Conservation (phyloP, 768 basidiomycete genomes). For the Rhizopogon sp. region DNA sequence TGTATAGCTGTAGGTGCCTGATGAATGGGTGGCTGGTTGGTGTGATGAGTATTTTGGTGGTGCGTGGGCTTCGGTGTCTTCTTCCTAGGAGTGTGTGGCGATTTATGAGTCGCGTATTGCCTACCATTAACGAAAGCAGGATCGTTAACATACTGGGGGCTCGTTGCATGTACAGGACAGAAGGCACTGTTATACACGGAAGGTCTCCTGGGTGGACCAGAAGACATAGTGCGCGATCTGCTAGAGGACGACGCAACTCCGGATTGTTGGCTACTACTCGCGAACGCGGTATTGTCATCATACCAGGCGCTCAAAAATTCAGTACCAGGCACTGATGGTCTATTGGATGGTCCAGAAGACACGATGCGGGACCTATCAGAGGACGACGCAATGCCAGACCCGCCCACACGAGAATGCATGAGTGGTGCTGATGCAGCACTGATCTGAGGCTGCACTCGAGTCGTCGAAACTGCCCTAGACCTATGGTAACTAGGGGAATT, state of each 20-base stretch:
- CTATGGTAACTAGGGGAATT: too few relatives aligned
- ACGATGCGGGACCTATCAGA: not conserved
- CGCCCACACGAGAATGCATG: not conserved
- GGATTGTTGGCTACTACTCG: not conserved
- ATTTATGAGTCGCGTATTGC: constrained; percentile 7
- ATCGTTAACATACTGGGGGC: not conserved
- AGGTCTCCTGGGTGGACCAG: not conserved
- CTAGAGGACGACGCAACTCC: not conserved
- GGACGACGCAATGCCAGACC: not conserved
- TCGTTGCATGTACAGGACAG: too few relatives aligned
- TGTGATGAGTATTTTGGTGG: not conserved
- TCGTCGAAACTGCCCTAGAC: too few relatives aligned
- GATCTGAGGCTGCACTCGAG: not conserved
- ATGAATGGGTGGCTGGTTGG: constrained; percentile 37
- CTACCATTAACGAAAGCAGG: constrained; percentile 1
- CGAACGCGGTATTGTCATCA: too few relatives aligned
- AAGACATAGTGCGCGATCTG: not conserved
- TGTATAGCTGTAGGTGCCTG: constrained; percentile 26
- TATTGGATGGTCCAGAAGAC: not conserved
- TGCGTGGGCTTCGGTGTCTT: not conserved
- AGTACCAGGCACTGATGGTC: too few relatives aligned
- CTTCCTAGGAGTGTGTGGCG: constrained; percentile 13
- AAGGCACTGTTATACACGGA: too few relatives aligned
- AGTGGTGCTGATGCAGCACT: not conserved
- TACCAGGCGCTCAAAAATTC: too few relatives aligned